phyloP scores from a whole-genome alignment of 2,329 filamentous ascomycete genomes.

The Exophiala lecanii-corni region DNA sequence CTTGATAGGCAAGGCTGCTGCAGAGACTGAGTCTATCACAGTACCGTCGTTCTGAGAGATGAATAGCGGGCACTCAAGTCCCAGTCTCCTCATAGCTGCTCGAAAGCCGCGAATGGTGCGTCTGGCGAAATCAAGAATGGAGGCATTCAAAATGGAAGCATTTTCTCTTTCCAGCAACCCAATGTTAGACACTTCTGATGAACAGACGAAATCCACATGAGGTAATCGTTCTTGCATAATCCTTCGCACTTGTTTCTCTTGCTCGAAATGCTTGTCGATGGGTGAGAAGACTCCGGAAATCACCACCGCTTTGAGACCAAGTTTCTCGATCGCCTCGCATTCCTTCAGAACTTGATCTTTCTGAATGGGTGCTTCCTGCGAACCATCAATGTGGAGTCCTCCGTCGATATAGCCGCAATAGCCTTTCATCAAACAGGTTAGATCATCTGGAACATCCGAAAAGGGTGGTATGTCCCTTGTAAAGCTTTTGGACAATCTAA shows the following conservation, averaged over 20 bases:
- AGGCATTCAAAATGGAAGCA: constrained; percentile 60
- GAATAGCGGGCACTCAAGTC: constrained; percentile 52
- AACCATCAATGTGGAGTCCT: constrained; percentile 45
- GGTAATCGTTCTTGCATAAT: constrained; percentile 37
- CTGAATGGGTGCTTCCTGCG: constrained; percentile 39
- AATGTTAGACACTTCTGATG: constrained; percentile 41
- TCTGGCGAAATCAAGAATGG: constrained; percentile 55
- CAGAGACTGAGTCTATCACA: constrained; percentile 43
- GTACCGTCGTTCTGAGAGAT: constrained; percentile 55
- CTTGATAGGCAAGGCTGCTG: constrained; percentile 46
- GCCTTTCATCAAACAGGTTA: constrained; percentile 40
- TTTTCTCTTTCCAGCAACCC: constrained; percentile 58
- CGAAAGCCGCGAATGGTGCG: constrained; percentile 55
- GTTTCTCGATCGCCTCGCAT: constrained; percentile 32
- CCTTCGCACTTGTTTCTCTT: constrained; percentile 38
- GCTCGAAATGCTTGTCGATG: constrained; percentile 38
- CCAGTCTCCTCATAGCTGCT: constrained; percentile 47
- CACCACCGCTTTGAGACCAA: constrained; percentile 37
- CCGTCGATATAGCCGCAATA: constrained; percentile 42
- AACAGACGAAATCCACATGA: constrained; percentile 38
- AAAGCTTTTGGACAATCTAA: constrained; percentile 45
- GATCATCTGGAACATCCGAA: constrained; percentile 41
- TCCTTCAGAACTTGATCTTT: constrained; percentile 35
- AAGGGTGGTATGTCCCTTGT: constrained; percentile 42
- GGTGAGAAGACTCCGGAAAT: constrained; percentile 46